phyloP scores from a whole-genome alignment of 2,329 filamentous ascomycete species.

The Penicillium sp. region DNA sequence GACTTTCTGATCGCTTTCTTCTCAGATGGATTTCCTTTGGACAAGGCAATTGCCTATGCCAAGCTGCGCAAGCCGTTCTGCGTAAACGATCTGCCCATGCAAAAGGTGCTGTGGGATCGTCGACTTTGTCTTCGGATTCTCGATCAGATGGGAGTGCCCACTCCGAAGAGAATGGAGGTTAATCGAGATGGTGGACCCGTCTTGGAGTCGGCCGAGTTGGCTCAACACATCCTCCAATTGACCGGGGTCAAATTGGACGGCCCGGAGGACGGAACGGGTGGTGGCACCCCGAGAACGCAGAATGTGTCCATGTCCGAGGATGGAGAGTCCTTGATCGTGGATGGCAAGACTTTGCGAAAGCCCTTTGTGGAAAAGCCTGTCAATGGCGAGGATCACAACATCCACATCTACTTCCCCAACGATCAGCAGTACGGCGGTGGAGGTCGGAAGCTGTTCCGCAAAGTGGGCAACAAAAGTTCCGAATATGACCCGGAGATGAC shows the following conservation, averaged over 20 bases:
- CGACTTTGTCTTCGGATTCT: constrained; percentile 82
- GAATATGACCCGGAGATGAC: constrained; percentile 77
- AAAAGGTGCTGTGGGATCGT: constrained; percentile 93
- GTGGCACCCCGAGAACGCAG: constrained; percentile 51
- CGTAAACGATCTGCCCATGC: constrained; percentile 96
- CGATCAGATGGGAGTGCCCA: constrained; percentile 83
- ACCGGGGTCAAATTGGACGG: constrained; percentile 72
- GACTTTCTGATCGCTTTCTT: constrained; percentile 98
- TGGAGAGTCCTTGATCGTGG: constrained; percentile 79
- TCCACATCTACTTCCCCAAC: constrained; percentile 92
- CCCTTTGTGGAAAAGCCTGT: constrained; percentile 98
- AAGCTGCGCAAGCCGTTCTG: constrained; percentile 91
- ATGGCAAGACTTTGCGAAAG: constrained; percentile 74
- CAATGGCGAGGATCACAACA: constrained; percentile 98
- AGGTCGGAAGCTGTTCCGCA: constrained; percentile 85
- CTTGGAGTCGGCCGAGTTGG: constrained; percentile 71
- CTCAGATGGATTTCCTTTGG: constrained; percentile 91
- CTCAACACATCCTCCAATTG: constrained; percentile 70
- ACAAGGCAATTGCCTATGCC: constrained; percentile 94
- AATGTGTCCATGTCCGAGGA: constrained; percentile 84
- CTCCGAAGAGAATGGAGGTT: constrained; percentile 81
- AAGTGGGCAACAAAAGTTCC: constrained; percentile 98
- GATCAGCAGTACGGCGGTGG: constrained; percentile 69
- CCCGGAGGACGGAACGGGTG: constrained; percentile 59
- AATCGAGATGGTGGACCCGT: constrained; percentile 85